Conservation (phyloP, 2,329 filamentous ascomycete species). For the Cadophora gregata region DNA sequence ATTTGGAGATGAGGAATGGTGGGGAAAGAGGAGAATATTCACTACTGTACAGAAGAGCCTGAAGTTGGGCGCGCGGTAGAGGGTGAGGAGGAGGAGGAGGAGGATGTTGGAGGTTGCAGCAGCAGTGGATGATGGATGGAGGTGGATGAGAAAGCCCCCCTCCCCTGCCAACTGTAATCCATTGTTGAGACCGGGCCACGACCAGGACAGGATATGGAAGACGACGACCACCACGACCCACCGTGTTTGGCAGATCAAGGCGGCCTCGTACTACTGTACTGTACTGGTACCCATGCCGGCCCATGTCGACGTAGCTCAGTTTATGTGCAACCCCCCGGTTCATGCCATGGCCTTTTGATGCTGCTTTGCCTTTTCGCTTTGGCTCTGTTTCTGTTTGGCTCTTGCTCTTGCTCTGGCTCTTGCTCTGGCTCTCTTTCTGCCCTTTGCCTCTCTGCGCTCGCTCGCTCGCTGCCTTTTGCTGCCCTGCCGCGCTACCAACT, state of each 20-base stretch:
- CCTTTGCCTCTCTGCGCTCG: too few species aligned
- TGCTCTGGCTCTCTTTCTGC: background rate
- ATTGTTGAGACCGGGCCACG: conserved; percentile 20
- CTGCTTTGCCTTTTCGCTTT: background rate
- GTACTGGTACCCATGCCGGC: too few species aligned
- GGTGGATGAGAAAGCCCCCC: background rate
- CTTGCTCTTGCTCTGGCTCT: background rate
- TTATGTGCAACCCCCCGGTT: background rate
- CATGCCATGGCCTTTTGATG: background rate
- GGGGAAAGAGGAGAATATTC: background rate
- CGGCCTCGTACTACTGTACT: conserved; percentile 8
- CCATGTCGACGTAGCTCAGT: background rate
- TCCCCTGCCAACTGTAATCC: background rate
- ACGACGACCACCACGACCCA: too few species aligned
- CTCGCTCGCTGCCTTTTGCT: background rate
- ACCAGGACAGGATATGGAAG: background rate
- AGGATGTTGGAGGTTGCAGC: too few species aligned
- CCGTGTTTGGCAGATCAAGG: background rate
- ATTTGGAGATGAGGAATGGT: background rate
- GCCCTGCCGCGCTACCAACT: background rate
- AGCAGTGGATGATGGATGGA: too few species aligned
- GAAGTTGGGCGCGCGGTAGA: background rate
- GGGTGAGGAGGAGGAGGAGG: background rate
- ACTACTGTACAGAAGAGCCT: background rate
- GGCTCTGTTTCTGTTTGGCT: background rate